These are phyloP conservation scores for Mariannaea sp. DNA, from an alignment of 2,329 filamentous ascomycete species.

Conservation along the genomic window DNA sequence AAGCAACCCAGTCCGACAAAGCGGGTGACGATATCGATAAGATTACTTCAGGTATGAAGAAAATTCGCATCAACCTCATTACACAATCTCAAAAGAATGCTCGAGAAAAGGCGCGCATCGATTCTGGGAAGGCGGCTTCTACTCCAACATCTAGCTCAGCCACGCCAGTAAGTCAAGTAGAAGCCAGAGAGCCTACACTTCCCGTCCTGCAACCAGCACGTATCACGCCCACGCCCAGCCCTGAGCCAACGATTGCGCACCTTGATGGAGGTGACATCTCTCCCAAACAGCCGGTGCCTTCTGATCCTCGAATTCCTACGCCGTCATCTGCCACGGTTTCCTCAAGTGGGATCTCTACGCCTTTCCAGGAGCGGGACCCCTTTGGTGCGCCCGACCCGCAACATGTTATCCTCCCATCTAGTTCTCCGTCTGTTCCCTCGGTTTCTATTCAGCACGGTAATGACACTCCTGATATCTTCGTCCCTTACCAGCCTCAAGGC, in stretches of 20 bases:
- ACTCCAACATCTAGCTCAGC: conserved; percentile 6
- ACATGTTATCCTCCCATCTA: conserved; percentile 32
- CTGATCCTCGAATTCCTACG: conserved; percentile 19
- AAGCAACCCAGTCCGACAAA: background rate
- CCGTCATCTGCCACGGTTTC: conserved; percentile 34
- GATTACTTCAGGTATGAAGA: conserved; percentile 64
- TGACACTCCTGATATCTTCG: conserved; percentile 49
- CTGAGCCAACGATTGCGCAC: background rate
- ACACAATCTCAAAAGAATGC: conserved; percentile 64
- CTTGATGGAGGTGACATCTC: conserved; percentile 14
- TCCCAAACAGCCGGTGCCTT: conserved; percentile 19
- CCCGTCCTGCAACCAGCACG: conserved; percentile 4
- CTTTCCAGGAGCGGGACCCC: conserved; percentile 31
- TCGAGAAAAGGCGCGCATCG: conserved; percentile 45
- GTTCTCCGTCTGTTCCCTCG: conserved; percentile 40
- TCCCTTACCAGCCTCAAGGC: conserved; percentile 62
- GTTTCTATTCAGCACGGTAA: conserved; percentile 35
- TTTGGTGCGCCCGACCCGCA: conserved; percentile 33
- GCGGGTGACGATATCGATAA: conserved; percentile 54
- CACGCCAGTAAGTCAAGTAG: background rate
- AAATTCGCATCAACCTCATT: conserved; percentile 65
- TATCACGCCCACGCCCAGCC: background rate
- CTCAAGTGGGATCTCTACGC: conserved; percentile 35
- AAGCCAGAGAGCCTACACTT: conserved; percentile 2
- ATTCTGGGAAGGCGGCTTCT: conserved; percentile 28